Base-by-base conservation (phyloP, 257 asterid species). In the Cynanchum wilfordii region DNA sequence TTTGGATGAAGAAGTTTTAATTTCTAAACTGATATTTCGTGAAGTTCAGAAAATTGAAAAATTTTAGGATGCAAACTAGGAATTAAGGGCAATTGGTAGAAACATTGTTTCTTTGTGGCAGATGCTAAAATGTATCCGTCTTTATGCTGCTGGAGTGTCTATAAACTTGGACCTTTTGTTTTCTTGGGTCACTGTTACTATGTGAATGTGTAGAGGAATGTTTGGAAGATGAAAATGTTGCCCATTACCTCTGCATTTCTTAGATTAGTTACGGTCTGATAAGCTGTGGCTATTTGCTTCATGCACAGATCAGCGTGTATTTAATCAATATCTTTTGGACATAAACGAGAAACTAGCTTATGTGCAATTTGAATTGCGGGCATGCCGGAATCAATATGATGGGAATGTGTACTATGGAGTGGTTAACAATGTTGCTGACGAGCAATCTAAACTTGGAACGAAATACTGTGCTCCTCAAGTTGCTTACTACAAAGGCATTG, bases 401-500 rank as follows among this genome's bases (percentile, higher is more conserved):
- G 95, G 91, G 8, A 51, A 27, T 63, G 92, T 90, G 62, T 87
- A 91, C 75, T 89, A 89, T 68, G 99, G 99, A 20, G 87, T 94
- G n/a, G 92, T 90, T 63, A 94, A 94, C 77, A 94, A 84, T 51
- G 88, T 88, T 49, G 77, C 90, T 0, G 99, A 94, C 50, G 97
- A 91, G 2, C 95, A 85, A 67, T 89, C 99, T 71, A 89, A 94
- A 86, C 89, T 91, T 58, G 98, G 99, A 59, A 94, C 98, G 25
- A 91, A 87, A 68, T 94, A 87, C 74, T 72, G 89, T 10, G 85
- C 87, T 85, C 97, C 99, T 55, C 98, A 94, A 82, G 90, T 94
- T 73, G 93, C 99, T 68, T 87, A 89, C 72, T 94, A 91, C 81
- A 91, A 84, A 80, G 93, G 95, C 88, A 87, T 89, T 68, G 98